phyloP scores from a whole-genome alignment of 208 protist species.

The Tritrichomonas musculus region DNA sequence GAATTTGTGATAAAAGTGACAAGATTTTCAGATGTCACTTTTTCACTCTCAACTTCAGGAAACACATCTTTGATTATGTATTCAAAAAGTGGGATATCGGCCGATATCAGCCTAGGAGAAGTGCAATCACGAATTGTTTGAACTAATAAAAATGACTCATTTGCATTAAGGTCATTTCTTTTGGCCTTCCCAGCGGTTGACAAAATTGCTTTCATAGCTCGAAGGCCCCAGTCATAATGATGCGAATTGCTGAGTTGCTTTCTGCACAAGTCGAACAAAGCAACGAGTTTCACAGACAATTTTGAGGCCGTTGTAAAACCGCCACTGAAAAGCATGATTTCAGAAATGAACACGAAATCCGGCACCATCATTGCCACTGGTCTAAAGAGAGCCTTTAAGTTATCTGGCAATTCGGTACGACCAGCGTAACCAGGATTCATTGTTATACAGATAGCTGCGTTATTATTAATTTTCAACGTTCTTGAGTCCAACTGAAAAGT shows the following conservation, averaged over 20 bases:
- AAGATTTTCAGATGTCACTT: slow-evolving; percentile 44
- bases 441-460: slow-evolving; percentile 64
- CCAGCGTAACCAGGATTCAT: slow-evolving; percentile 95
- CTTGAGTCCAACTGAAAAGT: slow-evolving; percentile 53
- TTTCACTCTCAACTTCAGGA: slow-evolving; percentile 43
- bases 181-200: slow-evolving; percentile 80
- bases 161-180: slow-evolving; percentile 71
- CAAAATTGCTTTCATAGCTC: slow-evolving; percentile 93
- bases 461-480: slow-evolving; percentile 51
- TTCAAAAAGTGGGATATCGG: slow-evolving; percentile 81
- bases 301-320: slow-evolving; percentile 81
- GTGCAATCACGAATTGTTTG: slow-evolving; percentile 69
- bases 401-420: slow-evolving; percentile 89
- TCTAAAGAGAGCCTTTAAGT: slow-evolving; percentile 71
- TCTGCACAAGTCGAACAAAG: slow-evolving; percentile 85
- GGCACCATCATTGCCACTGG: slow-evolving; percentile 89
- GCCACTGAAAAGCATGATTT: slow-evolving; percentile 91
- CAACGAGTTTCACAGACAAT: slow-evolving; percentile 87
- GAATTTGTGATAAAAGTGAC: slow-evolving; percentile 33
- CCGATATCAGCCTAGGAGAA: slow-evolving; percentile 49
- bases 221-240: slow-evolving; percentile 96
- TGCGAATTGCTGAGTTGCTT: slow-evolving; percentile 85
- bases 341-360: slow-evolving; percentile 93
- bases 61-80: slow-evolving; percentile 75
- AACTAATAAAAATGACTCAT: slow-evolving; percentile 79